A percentile compares a stretch with the other conserved stretches of the same genome.
These are phyloP conservation scores for Poa pratensis DNA, from an alignment of 176 grass and related monocot genomes.

Conservation along the genomic window DNA sequence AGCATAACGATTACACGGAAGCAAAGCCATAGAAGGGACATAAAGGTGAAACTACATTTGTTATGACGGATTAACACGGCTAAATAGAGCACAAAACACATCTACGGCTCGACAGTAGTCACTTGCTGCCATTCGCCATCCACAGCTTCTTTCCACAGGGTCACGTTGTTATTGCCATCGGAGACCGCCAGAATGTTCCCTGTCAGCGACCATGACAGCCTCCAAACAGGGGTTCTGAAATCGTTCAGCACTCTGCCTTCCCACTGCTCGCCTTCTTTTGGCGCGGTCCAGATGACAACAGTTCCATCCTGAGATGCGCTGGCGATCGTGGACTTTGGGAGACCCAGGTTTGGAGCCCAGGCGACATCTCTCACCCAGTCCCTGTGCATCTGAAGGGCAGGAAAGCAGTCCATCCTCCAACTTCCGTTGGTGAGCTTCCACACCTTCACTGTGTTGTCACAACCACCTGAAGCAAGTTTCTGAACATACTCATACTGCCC, in stretches of 20 bases:
- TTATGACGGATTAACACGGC: not conserved
- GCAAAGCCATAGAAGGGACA: not conserved
- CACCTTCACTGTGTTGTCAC: constrained; percentile 81
- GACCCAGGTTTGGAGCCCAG: constrained; percentile 74
- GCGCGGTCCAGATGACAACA: constrained; percentile 70
- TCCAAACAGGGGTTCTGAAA: constrained; percentile 77
- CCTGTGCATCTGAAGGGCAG: constrained; percentile 68
- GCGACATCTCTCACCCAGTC: constrained; percentile 76
- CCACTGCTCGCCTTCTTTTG: constrained; percentile 78
- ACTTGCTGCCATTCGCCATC: constrained; percentile 84
- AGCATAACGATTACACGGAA: not conserved
- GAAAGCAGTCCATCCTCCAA: constrained; percentile 85
- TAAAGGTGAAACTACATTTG: constrained; percentile 26
- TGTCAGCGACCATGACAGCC: constrained; percentile 70
- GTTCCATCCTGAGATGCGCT: constrained; percentile 89
- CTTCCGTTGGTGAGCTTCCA: constrained; percentile 75
- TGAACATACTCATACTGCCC: constrained; percentile 67
- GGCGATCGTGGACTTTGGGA: constrained; percentile 75
- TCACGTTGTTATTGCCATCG: constrained; percentile 73
- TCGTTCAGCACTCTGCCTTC: constrained; percentile 65
- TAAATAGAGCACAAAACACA: not conserved
- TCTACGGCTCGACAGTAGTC: constrained; percentile 68
- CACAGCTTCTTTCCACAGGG: constrained; percentile 71
- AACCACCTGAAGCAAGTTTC: constrained; percentile 77
- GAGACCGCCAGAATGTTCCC: constrained; percentile 77